Evolutionary conservation across 129 eudicot genomes (phyloP).

Genomic region (Pittosporum tobira): DNA sequence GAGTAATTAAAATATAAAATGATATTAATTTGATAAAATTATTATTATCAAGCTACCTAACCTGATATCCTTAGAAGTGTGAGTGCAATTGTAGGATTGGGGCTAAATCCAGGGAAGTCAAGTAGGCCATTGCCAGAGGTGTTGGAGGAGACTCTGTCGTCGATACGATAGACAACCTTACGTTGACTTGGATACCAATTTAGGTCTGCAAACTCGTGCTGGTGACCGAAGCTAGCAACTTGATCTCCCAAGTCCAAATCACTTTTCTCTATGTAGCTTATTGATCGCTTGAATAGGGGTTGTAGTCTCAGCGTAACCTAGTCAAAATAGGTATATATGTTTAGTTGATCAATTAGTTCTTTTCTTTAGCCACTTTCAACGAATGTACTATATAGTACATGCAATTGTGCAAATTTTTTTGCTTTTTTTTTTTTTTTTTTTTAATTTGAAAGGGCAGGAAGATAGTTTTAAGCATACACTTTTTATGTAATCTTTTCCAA

Average conservation of each 20-base stretch:
- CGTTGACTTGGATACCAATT: slow-evolving; percentile 48
- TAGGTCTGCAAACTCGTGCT: slow-evolving; percentile 51
- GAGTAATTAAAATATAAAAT: too few species aligned
- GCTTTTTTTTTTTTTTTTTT: too few species aligned
- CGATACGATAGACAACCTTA: slow-evolving; percentile 41
- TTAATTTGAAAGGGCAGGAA: too few species aligned
- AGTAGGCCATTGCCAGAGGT: slow-evolving; percentile 44
- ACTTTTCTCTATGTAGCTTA: slow-evolving; percentile 31
- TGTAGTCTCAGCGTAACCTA: slow-evolving; percentile 68
- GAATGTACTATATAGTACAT: too few species aligned
- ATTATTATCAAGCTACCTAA: too few species aligned
- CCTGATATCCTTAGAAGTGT: slow-evolving; percentile 42
- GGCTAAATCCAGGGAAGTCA: slow-evolving; percentile 59
- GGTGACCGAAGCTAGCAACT: slow-evolving; percentile 40
- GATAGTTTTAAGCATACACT: too few species aligned
- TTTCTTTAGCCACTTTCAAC: too few species aligned
- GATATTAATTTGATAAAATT: too few species aligned
- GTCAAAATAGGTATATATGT: too few species aligned
- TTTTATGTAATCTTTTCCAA: too few species aligned
- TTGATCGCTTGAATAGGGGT: slow-evolving; percentile 64
- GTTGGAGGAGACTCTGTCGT: slow-evolving; percentile 52
- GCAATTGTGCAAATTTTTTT: too few species aligned
- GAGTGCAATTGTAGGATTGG: slow-evolving; percentile 33
- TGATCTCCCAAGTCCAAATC: slow-evolving; percentile 53
- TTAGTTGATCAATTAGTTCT: too few species aligned